phyloP scores from a whole-genome alignment of 2,329 filamentous ascomycete species.

The Colletotrichum sidae region DNA sequence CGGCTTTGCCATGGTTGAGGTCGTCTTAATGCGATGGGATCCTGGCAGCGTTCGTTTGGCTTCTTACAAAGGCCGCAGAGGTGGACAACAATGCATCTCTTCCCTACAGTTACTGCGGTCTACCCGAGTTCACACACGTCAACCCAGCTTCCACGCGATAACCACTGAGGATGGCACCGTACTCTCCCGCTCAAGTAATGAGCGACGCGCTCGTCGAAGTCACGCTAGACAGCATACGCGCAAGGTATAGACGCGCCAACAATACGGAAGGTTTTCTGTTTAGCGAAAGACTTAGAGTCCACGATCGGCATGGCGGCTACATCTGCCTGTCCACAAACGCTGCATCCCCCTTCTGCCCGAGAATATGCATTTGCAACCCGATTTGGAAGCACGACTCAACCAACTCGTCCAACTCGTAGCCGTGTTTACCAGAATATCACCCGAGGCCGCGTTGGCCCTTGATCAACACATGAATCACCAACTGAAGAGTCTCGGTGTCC shows the following conservation, averaged over 20 bases:
- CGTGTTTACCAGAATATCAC: not conserved
- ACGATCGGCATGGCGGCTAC: constrained; percentile 5
- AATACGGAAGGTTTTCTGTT: not conserved
- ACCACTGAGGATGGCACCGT: not conserved
- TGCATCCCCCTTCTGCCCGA: not conserved
- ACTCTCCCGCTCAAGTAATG: not conserved
- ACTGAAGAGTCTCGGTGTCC: not conserved
- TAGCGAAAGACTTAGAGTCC: not conserved
- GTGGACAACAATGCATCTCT: no score
- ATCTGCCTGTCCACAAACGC: constrained; percentile 12
- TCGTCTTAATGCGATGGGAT: no score
- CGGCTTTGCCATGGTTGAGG: no score
- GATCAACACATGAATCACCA: constrained; percentile 1
- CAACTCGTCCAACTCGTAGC: not conserved
- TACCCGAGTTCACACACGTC: no score
- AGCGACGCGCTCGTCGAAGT: constrained; percentile 10
- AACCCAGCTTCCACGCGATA: not conserved
- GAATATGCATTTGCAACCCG: not conserved
- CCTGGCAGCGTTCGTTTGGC: no score
- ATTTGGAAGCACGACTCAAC: constrained; percentile 4
- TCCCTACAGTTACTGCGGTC: no score
- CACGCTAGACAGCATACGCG: constrained; percentile 37
- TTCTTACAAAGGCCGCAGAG: no score
- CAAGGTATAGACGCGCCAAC: not conserved
- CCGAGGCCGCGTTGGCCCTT: not conserved